These are phyloP conservation scores for Paecilomyces sp. DNA, from an alignment of 2,329 filamentous ascomycete genomes.

Conservation along the genomic window DNA sequence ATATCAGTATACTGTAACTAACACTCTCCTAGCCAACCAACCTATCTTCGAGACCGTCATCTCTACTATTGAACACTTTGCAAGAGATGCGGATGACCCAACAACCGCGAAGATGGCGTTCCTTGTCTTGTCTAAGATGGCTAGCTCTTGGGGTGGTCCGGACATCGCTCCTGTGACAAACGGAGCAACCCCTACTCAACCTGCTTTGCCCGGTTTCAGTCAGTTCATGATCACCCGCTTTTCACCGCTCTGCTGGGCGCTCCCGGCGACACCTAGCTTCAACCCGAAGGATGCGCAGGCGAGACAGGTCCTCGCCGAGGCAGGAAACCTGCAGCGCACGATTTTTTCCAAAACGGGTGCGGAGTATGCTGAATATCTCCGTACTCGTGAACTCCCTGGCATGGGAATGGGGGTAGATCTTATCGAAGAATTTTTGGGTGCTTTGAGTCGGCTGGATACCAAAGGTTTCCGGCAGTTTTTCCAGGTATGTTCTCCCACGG, in stretches of 20 bases:
- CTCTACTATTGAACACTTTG: slow-evolving; percentile 74
- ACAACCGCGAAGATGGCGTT: slow-evolving; percentile 69
- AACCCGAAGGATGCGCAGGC: slow-evolving; percentile 81
- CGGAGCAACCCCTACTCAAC: slow-evolving; percentile 26
- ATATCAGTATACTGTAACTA: neutral
- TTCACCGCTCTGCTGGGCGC: slow-evolving; percentile 82
- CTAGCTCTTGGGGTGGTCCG: slow-evolving; percentile 80
- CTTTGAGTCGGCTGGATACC: slow-evolving; percentile 36
- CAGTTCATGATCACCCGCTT: slow-evolving; percentile 84
- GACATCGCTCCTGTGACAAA: slow-evolving; percentile 50
- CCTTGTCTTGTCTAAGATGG: slow-evolving; percentile 74
- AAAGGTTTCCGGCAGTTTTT: slow-evolving; percentile 44
- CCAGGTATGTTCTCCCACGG: slow-evolving; percentile 25
- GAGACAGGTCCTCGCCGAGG: slow-evolving; percentile 79
- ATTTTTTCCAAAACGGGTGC: slow-evolving; percentile 88
- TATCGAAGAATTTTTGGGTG: slow-evolving; percentile 41
- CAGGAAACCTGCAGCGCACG: slow-evolving; percentile 76
- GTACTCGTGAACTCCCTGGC: slow-evolving; percentile 37
- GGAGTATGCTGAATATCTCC: slow-evolving; percentile 57
- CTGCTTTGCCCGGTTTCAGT: slow-evolving; percentile 75
- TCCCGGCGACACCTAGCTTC: slow-evolving; percentile 72
- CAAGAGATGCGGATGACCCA: slow-evolving; percentile 65
- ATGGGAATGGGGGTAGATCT: slow-evolving; percentile 42
- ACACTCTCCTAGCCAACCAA: slow-evolving; percentile 59
- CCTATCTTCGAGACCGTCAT: slow-evolving; percentile 83